phyloP scores from a whole-genome alignment of 2,329 filamentous ascomycete species.

The Verticillium isaacii region DNA sequence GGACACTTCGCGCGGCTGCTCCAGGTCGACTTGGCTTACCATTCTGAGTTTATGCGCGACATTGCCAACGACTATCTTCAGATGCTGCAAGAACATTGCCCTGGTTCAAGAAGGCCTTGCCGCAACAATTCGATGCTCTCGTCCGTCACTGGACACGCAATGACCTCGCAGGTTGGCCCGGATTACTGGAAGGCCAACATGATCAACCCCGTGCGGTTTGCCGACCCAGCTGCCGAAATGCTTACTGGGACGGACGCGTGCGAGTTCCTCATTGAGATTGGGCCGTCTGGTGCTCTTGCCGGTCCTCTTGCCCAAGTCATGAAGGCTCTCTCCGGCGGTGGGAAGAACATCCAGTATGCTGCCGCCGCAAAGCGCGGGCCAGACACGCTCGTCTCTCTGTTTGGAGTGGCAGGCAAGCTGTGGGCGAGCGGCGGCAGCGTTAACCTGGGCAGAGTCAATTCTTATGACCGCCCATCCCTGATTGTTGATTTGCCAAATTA shows the following conservation, averaged over 20 bases:
- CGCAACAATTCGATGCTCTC: conserved; percentile 7
- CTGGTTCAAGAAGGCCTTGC: background rate
- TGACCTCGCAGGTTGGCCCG: background rate
- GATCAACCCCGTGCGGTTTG: conserved; percentile 5
- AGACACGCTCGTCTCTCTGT: background rate
- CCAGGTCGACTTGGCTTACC: conserved; percentile 15
- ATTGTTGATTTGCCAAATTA: conserved; percentile 10
- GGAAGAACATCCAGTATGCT: background rate
- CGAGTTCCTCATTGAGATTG: conserved; percentile 20
- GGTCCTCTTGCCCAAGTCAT: conserved; percentile 22
- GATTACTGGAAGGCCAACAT: conserved; percentile 9
- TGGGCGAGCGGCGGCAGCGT: background rate
- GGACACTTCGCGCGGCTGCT: conserved; percentile 17
- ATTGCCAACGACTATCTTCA: background rate
- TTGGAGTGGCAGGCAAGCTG: conserved; percentile 3
- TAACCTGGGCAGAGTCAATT: conserved; percentile 1
- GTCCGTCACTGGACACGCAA: conserved; percentile 8
- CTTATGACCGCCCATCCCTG: background rate
- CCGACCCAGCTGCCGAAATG: background rate
- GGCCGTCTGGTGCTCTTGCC: conserved; percentile 21
- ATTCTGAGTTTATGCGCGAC: conserved; percentile 9
- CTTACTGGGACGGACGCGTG: background rate
- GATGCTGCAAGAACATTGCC: background rate
- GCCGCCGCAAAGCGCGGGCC: background rate
- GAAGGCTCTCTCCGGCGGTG: conserved; percentile 1